Evolutionary conservation across 768 basidiomycete species (phyloP).

Genomic region (Naganishia onofrii): DNA sequence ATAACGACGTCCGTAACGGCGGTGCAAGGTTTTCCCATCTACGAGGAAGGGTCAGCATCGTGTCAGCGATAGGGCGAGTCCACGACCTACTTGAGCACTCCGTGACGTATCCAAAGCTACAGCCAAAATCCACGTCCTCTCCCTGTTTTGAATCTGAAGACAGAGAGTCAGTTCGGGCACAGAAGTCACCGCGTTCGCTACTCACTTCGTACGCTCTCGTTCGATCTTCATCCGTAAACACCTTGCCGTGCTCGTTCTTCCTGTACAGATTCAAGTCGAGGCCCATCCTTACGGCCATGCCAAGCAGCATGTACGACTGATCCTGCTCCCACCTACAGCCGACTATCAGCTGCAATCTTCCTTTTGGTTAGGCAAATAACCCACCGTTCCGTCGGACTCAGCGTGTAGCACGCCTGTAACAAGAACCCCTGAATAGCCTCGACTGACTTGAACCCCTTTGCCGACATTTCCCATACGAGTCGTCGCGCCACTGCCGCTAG

Average conservation of each 20-base stretch:
- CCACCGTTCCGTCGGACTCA: conserved; percentile 82
- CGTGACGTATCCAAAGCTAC: conserved; percentile 86
- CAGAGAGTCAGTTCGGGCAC: conserved; percentile 37
- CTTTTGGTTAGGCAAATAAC: too few relatives aligned
- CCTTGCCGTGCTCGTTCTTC: conserved; percentile 65
- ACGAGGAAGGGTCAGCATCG: not conserved
- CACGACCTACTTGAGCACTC: conserved; percentile 65
- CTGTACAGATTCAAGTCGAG: conserved; percentile 94
- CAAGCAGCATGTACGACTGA: conserved; percentile 82
- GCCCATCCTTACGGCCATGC: conserved; percentile 90
- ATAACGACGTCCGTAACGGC: conserved; percentile 93
- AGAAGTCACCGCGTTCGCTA: not conserved
- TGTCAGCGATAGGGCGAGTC: conserved; percentile 50
- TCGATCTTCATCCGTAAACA: conserved; percentile 74
- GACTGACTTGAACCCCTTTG: conserved; percentile 60
- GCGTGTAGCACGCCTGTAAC: conserved; percentile 81
- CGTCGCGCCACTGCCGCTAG: conserved; percentile 70
- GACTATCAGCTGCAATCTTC: too few relatives aligned
- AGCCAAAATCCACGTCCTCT: conserved; percentile 88
- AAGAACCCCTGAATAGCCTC: conserved; percentile 95
- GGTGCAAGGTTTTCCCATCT: conserved; percentile 92
- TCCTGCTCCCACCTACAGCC: conserved; percentile 75
- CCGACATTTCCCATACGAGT: conserved; percentile 66
- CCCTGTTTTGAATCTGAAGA: conserved; percentile 81
- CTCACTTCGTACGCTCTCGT: conserved; percentile 61